A percentile compares a stretch with the other conserved stretches of the same genome.
Conservation (phyloP, 2,329 filamentous ascomycete genomes). For the Metarhizium anisopliae region DNA sequence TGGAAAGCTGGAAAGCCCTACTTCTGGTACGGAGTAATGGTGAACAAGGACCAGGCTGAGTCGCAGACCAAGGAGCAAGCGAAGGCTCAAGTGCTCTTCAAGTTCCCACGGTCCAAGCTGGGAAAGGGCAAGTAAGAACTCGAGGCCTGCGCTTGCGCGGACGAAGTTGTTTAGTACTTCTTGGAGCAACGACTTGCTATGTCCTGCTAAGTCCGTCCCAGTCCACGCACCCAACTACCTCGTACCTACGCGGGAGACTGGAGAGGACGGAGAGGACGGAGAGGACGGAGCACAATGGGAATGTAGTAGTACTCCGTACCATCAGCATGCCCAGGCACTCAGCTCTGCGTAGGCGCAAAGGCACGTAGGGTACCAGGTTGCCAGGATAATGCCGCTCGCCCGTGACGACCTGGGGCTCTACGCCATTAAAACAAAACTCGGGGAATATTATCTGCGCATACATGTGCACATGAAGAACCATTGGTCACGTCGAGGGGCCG, state of each 20-base stretch:
- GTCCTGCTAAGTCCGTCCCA: neutral
- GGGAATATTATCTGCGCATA: conserved; percentile 34
- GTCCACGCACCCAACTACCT: no score
- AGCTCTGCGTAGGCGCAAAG: neutral
- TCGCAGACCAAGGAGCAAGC: neutral
- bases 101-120: neutral
- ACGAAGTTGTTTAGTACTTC: neutral
- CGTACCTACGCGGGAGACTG: no score
- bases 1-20: neutral
- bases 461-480: neutral
- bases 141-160: neutral
- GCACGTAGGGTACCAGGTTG: neutral
- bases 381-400: conserved; percentile 7
- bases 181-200: neutral
- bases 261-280: no score
- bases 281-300: no score
- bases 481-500: neutral
- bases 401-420: conserved; percentile 35
- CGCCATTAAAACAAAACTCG: conserved; percentile 37
- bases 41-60: neutral
- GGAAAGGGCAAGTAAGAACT: neutral
- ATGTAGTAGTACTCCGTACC: no score
- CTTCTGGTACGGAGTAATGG: neutral
- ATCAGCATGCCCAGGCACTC: no score
- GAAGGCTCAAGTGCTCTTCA: neutral